Percentiles rank a stretch among this genome's conserved stretches.
These are phyloP conservation scores for Candida vaughaniae DNA, from an alignment of 805 yeast species.

Conservation along the genomic window DNA sequence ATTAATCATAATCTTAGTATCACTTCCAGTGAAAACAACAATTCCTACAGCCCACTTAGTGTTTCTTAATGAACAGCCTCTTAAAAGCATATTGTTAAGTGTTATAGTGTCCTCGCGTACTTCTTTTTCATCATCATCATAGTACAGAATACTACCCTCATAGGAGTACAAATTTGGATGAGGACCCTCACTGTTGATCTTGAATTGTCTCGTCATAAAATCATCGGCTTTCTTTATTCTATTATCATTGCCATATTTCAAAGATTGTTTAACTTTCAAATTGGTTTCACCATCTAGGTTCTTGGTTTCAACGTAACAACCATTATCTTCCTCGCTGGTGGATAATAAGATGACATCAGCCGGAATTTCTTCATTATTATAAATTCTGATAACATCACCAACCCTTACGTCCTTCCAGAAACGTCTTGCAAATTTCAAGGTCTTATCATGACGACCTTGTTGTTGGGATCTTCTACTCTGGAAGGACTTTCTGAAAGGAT, in stretches of 20 bases:
- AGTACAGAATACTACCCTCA: constrained; percentile 58
- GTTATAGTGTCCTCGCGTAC: constrained; percentile 60
- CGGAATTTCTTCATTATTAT: constrained; percentile 73
- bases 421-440: constrained; percentile 30
- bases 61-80: constrained; percentile 79
- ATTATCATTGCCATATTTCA: constrained; percentile 57
- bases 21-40: constrained; percentile 74
- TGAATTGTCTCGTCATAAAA: constrained; percentile 45
- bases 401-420: constrained; percentile 73
- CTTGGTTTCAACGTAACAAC: constrained; percentile 58
- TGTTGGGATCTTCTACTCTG: constrained; percentile 12
- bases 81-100: constrained; percentile 63
- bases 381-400: constrained; percentile 68
- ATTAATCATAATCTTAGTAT: constrained; percentile 78
- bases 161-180: constrained; percentile 75
- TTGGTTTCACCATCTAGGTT: constrained; percentile 54
- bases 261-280: constrained; percentile 71
- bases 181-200: constrained; percentile 83
- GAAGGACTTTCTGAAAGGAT: constrained; percentile 18
- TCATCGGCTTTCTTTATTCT: constrained; percentile 40
- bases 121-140: constrained; percentile 10
- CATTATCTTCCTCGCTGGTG: constrained; percentile 68
- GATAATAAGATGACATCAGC: constrained; percentile 70
- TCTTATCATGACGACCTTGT: constrained; percentile 16
- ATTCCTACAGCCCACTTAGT: constrained; percentile 82